Conservation (phyloP, 805 yeast species). For the Candida succiphila region DNA sequence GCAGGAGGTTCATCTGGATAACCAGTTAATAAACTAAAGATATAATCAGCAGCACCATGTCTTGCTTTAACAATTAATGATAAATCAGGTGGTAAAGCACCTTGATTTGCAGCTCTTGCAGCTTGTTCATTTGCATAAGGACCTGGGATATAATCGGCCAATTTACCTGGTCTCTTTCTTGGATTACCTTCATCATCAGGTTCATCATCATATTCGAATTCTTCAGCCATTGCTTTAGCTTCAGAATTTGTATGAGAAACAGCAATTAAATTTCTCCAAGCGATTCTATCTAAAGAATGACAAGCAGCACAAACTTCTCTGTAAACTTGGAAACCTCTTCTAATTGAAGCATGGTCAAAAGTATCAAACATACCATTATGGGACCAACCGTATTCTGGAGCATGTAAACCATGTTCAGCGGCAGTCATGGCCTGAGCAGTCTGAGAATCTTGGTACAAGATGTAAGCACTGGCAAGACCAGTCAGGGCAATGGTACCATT, state of each 20-base stretch:
- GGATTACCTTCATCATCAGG: conserved; percentile 96
- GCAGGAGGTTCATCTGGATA: conserved; percentile 99
- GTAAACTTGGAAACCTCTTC: conserved; percentile 99
- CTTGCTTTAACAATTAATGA: conserved; percentile 97
- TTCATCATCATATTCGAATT: conserved; percentile 94
- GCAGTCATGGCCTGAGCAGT: conserved; percentile 96
- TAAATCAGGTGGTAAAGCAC: conserved; percentile 97
- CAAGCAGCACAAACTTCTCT: conserved; percentile 99
- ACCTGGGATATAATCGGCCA: conserved; percentile 89
- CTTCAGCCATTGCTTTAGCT: conserved; percentile 89
- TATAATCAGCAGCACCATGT: conserved; percentile 96
- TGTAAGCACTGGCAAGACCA: conserved; percentile 74
- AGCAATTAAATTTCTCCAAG: conserved; percentile 97
- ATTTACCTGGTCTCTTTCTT: conserved; percentile 95
- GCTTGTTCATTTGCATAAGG: conserved; percentile 98
- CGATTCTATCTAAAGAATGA: conserved; percentile 92
- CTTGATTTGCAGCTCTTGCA: conserved; percentile 99
- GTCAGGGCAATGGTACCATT: conserved; percentile 61
- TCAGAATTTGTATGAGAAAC: conserved; percentile 89
- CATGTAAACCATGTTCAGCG: conserved; percentile 97
- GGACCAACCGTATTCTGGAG: conserved; percentile 89
- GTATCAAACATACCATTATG: conserved; percentile 87
- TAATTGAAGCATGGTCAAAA: conserved; percentile 89
- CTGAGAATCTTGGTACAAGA: conserved; percentile 73
- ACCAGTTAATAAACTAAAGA: conserved; percentile 91